These are phyloP conservation scores for Rosa multiflora DNA, from an alignment of 306 rosid species.

Conservation along the genomic window DNA sequence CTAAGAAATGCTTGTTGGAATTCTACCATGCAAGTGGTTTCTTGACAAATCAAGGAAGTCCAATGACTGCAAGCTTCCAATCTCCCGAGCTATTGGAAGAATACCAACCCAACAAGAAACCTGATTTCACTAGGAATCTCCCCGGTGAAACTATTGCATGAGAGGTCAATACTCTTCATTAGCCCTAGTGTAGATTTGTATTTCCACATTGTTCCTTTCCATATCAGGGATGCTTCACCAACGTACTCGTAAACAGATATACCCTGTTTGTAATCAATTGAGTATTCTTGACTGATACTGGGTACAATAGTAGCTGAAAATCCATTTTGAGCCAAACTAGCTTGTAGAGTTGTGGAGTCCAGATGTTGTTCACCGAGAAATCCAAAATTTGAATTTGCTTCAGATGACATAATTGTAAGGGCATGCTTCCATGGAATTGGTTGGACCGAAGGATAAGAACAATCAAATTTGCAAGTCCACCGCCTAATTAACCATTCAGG, in stretches of 20 bases:
- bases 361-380: conserved; percentile 4
- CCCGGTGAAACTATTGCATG: conserved; percentile 21
- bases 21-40: conserved; percentile 27
- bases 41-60: conserved; percentile 26
- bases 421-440: conserved; percentile 7
- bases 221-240: no score
- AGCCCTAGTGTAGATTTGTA: neutral
- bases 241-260: no score
- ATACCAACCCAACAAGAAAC: neutral
- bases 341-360: conserved; percentile 2
- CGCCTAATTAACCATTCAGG: neutral
- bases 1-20: conserved; percentile 22
- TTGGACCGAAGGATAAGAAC: conserved; percentile 17
- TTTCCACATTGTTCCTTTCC: no score
- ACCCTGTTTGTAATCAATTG: no score
- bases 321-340: neutral
- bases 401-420: neutral
- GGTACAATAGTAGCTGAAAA: no score
- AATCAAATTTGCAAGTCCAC: neutral
- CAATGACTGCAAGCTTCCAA: conserved; percentile 14
- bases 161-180: neutral
- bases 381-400: conserved; percentile 15
- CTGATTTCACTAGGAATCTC: conserved; percentile 29
- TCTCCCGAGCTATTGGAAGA: conserved; percentile 18
- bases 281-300: no score